Percentiles rank a stretch among this genome's conserved stretches.
These are phyloP conservation scores for Aphanomyces euteiches DNA, from an alignment of 352 stramenopile species.

Conservation along the genomic window DNA sequence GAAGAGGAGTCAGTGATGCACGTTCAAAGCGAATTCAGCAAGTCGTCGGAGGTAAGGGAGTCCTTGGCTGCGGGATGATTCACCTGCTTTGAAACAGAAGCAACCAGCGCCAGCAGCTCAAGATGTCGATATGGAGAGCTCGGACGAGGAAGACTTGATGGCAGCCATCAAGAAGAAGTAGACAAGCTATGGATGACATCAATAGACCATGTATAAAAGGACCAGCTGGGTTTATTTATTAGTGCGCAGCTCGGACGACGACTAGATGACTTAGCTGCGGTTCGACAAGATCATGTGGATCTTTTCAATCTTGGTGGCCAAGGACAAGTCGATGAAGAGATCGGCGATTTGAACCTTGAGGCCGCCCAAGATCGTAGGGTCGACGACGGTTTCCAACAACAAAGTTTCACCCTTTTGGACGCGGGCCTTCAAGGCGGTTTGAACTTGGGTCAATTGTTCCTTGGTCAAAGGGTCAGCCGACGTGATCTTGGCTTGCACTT, in stretches of 20 bases:
- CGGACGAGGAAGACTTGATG: constrained; percentile 59
- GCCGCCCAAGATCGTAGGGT: constrained; percentile 93
- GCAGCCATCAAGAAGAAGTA: constrained; percentile 72
- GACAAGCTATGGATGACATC: constrained; percentile 14
- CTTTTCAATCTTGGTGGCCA: constrained; percentile 94
- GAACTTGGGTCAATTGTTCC: constrained; percentile 89
- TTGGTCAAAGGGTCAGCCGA: constrained; percentile 91
- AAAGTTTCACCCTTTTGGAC: constrained; percentile 91
- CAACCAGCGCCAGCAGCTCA: constrained; percentile 5
- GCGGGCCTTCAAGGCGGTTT: constrained; percentile 85
- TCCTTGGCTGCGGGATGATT: constrained; percentile 20
- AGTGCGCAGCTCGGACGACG: constrained; percentile 1
- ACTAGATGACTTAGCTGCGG: constrained; percentile 23
- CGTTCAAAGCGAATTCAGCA: constrained; percentile 69
- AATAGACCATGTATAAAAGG: not conserved
- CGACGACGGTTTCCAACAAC: constrained; percentile 87
- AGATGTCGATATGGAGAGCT: constrained; percentile 43
- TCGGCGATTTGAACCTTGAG: constrained; percentile 97
- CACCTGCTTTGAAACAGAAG: constrained; percentile 32
- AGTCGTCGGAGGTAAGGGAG: not conserved
- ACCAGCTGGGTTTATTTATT: not conserved
- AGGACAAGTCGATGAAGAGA: constrained; percentile 96
- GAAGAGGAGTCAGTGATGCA: constrained; percentile 63
- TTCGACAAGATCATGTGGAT: constrained; percentile 57
- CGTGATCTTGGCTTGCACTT: constrained; percentile 96